Evolutionary conservation across 2,329 filamentous ascomycete species (phyloP), one percentile per base, ranked within the genome.

Genomic region (Penicillium digitatum): DNA sequence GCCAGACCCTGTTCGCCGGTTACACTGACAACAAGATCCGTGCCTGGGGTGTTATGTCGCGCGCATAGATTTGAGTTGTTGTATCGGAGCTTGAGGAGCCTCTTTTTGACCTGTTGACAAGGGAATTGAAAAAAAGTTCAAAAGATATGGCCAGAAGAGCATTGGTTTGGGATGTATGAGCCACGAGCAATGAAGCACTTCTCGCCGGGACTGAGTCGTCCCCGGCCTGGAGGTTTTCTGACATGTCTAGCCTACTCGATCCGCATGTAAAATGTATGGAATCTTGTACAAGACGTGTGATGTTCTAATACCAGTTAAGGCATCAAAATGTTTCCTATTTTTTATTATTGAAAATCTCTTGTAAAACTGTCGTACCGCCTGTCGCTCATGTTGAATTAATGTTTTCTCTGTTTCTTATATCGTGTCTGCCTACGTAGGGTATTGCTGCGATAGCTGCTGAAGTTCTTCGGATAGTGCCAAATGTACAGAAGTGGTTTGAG

Each of bases 1-100:
- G 94, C 78, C 93, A 97, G 87, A 97, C 94, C 75, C 84, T 99
- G 78, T 99, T 99, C 80, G 92, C 94, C 78, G 94, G 94, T 80
- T 99, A 99, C 87, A 99, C 94, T 72, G 94, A 99, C 83, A 97
- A 96, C 87, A 88, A 95, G 82, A 96, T 96, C 82, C 89, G 92
- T 74, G 91, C 90, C 71, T 96, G 91, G 91, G 91, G 91, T 81
- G 91, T 96, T 75, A 95, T 96, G 90, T 94, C 90, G 78, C 86
- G 90, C 79, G 89, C 88, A 81, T 92, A 90, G 69, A 72, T 69
- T 54, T 54, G 59, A 63, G 59, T 61, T 57, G 58, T 52, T 50
- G 56, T 58, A 58, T 56, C 59, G 57, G 61, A 60, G 61, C 60
- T 61, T 62, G 63, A 62, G 59, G 59, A 60, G 61, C 62, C 59